Evolutionary conservation across 1,139 yeast genomes (phyloP), one percentile per base, ranked within the genome.

Genomic region (Pichia sp.): DNA sequence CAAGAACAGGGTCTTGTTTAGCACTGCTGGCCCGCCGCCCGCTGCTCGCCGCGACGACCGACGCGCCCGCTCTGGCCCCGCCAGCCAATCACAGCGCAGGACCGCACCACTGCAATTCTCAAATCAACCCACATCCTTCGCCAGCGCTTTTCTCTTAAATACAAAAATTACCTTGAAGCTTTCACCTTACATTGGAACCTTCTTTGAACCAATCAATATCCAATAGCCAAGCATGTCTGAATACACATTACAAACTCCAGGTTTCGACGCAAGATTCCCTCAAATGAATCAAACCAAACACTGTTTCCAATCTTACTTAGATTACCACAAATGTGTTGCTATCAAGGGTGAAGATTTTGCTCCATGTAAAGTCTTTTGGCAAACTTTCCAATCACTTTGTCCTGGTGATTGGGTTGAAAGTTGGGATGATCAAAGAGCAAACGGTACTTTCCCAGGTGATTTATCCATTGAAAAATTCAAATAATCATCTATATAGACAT

Each of bases 341-440:
- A 90, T 91, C 63, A 91, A 91, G 78, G 99, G 99, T 69, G 98
- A 93, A 75, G 98, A 91, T 60, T 93, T 93, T 69, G 96, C 91
- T 67, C 98, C 98, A 68, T 93, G 99, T 75, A 81, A 90, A 75
- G 90, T 88, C 63, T 93, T 93, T 77, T 88, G 82, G 84, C 86
- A 83, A 74, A 88, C 97, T 55, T 93, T 80, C 79, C 81, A 86
- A 64, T 81, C 97, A 39, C 79, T 93, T 70, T 93, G 99, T 75
- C 99, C 99, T 57, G 77, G 81, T 53, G 84, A 84, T 66, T 90
- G 97, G 97, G 80, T 87, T 63, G 95, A 85, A 70, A 88, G 78
- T 73, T 93, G 98, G 98, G 95, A 93, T 70, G 96, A 85, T 66
- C 96, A 90, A 79, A 88, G 97, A 76, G 82, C 42, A 59, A 74